Conservation (phyloP, 2,329 filamentous ascomycete genomes). For the Byssochlamys sp. region DNA sequence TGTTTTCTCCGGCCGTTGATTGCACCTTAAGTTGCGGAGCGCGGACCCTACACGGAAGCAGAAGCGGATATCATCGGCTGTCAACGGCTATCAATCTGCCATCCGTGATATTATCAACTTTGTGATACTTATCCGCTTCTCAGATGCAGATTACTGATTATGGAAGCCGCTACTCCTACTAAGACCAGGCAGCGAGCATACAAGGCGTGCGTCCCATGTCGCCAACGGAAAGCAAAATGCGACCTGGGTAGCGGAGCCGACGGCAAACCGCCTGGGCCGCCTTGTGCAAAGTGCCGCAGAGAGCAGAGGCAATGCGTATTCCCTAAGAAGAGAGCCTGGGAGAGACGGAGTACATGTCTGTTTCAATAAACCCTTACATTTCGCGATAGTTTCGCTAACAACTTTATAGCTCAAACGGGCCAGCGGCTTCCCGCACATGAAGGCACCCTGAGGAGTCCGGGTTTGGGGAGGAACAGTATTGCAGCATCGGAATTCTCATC, state of each 20-base stretch:
- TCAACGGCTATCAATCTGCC: not conserved
- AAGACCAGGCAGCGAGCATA: slow-evolving; percentile 39
- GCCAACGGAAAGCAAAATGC: slow-evolving; percentile 45
- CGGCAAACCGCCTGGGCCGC: slow-evolving; percentile 28
- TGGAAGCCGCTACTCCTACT: not conserved
- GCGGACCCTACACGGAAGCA: not conserved
- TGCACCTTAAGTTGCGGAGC: not conserved
- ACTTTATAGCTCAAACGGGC: not conserved
- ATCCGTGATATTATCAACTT: not conserved
- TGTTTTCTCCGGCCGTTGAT: not conserved
- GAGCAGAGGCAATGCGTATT: slow-evolving; percentile 45
- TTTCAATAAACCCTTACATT: not conserved
- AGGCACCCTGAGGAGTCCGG: not conserved
- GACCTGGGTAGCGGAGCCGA: slow-evolving; percentile 35
- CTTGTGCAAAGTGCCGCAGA: slow-evolving; percentile 42
- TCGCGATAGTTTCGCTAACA: not conserved
- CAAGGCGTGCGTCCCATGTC: slow-evolving; percentile 46
- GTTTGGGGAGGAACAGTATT: not conserved
- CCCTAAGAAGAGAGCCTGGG: slow-evolving; percentile 33
- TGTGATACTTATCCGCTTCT: not conserved
- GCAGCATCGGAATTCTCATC: not conserved
- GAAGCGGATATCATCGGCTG: not conserved
- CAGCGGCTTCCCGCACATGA: not conserved
- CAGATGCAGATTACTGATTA: not conserved
- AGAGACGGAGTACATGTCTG: slow-evolving; percentile 27